Conservation (phyloP, 371 early-diverging fungal genomes). For the Mortierella sp. region DNA sequence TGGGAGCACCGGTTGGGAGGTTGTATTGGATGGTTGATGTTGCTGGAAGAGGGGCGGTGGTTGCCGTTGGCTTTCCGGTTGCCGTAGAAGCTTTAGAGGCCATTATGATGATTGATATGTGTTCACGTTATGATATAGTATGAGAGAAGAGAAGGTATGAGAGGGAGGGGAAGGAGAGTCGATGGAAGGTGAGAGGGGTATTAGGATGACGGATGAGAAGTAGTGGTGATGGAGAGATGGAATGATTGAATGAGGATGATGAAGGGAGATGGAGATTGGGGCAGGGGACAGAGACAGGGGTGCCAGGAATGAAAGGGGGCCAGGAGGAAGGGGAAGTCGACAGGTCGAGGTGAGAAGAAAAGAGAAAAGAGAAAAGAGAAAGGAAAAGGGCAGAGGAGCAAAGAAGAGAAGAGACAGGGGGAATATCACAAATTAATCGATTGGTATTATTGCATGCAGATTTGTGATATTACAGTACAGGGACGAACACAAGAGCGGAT, state of each 20-base stretch:
- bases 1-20: neutral
- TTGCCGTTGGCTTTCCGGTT: neutral
- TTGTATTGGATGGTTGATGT: neutral
- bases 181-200: slow-evolving; percentile 9
- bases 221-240: neutral
- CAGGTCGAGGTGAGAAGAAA: slow-evolving; percentile 12
- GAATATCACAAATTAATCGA: too few relatives aligned
- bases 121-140: neutral
- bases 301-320: slow-evolving; percentile 5
- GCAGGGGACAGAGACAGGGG: neutral
- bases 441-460: neutral
- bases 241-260: neutral
- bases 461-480: too few relatives aligned
- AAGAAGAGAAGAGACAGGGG: neutral
- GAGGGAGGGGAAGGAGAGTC: slow-evolving; percentile 7
- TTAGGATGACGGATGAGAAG: neutral
- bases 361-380: neutral
- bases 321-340: neutral
- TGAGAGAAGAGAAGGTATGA: neutral
- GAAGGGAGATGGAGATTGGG: neutral
- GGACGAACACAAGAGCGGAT: neutral
- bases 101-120: slow-evolving; percentile 4
- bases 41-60: neutral
- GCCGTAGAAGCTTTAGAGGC: neutral
- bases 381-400: neutral